Evolutionary conservation across 2,329 filamentous ascomycete genomes (phyloP), one percentile per base, ranked within the genome.

Genomic region (Colletotrichum tanaceti): DNA sequence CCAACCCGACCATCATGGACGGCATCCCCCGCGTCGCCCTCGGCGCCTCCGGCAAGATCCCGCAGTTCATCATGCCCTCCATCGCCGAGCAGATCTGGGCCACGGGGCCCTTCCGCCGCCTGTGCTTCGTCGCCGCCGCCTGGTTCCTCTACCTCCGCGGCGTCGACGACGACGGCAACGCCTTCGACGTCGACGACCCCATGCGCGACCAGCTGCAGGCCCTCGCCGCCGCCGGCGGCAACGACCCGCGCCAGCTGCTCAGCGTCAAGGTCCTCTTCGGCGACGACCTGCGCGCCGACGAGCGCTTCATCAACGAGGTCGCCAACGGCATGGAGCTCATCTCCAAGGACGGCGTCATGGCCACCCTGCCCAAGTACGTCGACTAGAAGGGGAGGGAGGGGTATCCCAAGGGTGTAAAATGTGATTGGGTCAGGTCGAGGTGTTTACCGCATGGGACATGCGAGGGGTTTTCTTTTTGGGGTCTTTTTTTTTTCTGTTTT

Each of bases 1-100:
- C 83, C 73, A 86, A 86, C 82, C 84, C 85, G 0, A 85, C 84
- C 62, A 86, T 86, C 73, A 85, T 82, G 83, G 84, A 86, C 68
- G 84, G 86, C 77, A 78, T 86, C 63, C 81, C 83, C 46, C 85
- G 84, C 44, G 77, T 86, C 68, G 83, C 82, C 68, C 80, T 86
- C 24, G 83, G 83, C 74, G 84, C 80, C 24, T 85, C 84, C 6
- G 84, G 84, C 78, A 86, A 86, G 81, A 81, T 86, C 46, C 84
- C 84, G 0, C 83, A 83, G 76, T 83, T 83, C 77, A 81, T 83
- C 79, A 83, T 83, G 80, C 81, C 81, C 11, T 82, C 81, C 38
- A 79, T 83, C 66, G 81, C 81, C 66, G 81, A 83, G 78, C 74
- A 75, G 52, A 86, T 86, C 68, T 83, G 81, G 82, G 74, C 75